Evolutionary conservation across 192 early-diverging fungal genomes (phyloP).

Genomic region (Backusella australiensis): DNA sequence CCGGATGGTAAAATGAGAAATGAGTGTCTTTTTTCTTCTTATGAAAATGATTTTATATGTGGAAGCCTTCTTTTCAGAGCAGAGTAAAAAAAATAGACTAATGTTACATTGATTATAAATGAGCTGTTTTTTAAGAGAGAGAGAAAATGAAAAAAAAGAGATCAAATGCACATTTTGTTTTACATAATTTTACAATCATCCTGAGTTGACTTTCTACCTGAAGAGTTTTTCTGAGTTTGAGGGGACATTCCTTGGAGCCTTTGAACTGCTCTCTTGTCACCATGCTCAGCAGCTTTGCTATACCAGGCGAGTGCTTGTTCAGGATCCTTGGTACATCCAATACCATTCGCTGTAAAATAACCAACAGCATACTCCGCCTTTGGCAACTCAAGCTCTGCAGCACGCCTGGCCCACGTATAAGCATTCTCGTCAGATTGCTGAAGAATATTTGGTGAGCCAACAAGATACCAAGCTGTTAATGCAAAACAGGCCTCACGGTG

Average conservation of each 20-base stretch:
- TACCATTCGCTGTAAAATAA: slow-evolving; percentile 59
- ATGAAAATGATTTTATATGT: neutral
- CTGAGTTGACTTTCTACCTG: neutral
- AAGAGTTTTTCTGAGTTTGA: slow-evolving; percentile 23
- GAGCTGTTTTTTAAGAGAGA: neutral
- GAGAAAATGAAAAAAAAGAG: neutral
- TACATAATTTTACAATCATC: slow-evolving; percentile 41
- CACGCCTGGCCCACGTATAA: slow-evolving; percentile 52
- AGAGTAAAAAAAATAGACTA: neutral
- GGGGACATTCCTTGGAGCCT: slow-evolving; percentile 42
- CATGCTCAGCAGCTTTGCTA: slow-evolving; percentile 59
- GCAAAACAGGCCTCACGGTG: slow-evolving; percentile 60
- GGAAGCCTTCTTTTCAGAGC: neutral
- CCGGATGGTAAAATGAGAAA: neutral
- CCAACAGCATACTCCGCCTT: slow-evolving; percentile 64
- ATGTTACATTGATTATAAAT: neutral
- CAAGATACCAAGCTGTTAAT: slow-evolving; percentile 61
- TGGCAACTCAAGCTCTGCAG: slow-evolving; percentile 51
- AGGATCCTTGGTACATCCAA: slow-evolving; percentile 51
- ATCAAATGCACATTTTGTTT: neutral
- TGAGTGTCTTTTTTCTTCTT: neutral
- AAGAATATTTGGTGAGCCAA: slow-evolving; percentile 46
- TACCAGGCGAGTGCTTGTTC: slow-evolving; percentile 56
- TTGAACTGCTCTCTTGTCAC: slow-evolving; percentile 52
- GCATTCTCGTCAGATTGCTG: slow-evolving; percentile 48